Evolutionary conservation across 345 rosid genomes (phyloP).

Genomic region (Acer negundo): DNA sequence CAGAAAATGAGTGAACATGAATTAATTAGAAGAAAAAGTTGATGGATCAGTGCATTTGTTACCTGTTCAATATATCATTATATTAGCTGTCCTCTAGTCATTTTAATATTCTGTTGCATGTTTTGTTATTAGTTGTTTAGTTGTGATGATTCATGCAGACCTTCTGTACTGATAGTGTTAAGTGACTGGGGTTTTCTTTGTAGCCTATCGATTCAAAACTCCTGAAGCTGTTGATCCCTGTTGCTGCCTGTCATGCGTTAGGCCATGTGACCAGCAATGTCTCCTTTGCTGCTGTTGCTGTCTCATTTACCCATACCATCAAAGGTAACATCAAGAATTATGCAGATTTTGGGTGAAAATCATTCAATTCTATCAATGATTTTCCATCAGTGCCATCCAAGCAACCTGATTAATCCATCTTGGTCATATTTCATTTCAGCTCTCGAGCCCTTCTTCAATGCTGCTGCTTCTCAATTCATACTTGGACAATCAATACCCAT

Average conservation of each 20-base stretch:
- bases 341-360: not conserved
- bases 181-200: conserved; percentile 22
- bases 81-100: not conserved
- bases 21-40: not conserved
- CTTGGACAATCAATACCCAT: conserved; percentile 85
- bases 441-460: conserved; percentile 98
- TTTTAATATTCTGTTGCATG: not conserved
- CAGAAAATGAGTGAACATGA: not conserved
- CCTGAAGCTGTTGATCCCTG: conserved; percentile 83
- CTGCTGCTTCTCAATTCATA: conserved; percentile 90
- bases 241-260: conserved; percentile 88
- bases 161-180: not conserved
- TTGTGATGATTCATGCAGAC: not conserved
- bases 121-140: conserved; percentile 1
- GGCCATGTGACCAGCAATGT: conserved; percentile 96
- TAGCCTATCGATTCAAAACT: conserved; percentile 83
- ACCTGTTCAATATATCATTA: not conserved
- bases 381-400: not conserved
- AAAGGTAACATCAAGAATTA: conserved; percentile 51
- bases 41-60: not conserved
- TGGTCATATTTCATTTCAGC: conserved; percentile 48
- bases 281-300: conserved; percentile 97
- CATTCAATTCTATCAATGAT: not conserved
- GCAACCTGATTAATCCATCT: not conserved
- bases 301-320: conserved; percentile 93